Percentiles rank a stretch among this genome's conserved stretches.
Conservation (phyloP, 2,329 filamentous ascomycete genomes). For the Colletotrichum ledebouriae region DNA sequence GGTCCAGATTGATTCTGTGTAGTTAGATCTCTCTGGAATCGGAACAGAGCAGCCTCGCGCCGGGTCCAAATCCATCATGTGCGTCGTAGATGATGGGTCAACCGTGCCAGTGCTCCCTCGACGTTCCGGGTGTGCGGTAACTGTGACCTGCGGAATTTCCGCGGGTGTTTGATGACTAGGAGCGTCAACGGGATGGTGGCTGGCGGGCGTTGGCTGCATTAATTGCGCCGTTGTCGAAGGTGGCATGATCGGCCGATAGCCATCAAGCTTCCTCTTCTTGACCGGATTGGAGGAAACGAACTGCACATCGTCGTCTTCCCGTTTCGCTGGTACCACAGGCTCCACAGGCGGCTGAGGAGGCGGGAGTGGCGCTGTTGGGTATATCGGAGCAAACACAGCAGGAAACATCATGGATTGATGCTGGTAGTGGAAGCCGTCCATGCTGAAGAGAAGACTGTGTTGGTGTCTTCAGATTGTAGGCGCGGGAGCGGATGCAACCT, state of each 20-base stretch:
- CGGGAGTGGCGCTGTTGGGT: conserved; percentile 4
- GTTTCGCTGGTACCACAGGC: conserved; percentile 45
- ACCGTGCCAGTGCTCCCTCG: conserved; percentile 52
- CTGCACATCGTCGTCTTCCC: conserved; percentile 58
- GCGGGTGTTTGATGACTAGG: conserved; percentile 11
- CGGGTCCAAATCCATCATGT: conserved; percentile 47
- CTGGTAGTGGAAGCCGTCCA: conserved; percentile 32
- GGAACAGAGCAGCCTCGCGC: conserved; percentile 52
- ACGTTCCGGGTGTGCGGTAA: conserved; percentile 41
- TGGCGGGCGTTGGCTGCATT: conserved; percentile 6
- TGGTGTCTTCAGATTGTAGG: conserved; percentile 23
- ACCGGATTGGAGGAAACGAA: conserved; percentile 60
- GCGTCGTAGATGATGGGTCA: conserved; percentile 45
- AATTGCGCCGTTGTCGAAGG: conserved; percentile 10
- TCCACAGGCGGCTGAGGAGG: neutral
- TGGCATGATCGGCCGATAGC: conserved; percentile 15
- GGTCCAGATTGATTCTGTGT: conserved; percentile 44
- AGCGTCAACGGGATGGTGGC: neutral
- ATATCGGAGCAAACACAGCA: conserved; percentile 30
- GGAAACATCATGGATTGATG: conserved; percentile 38
- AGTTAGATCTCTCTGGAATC: conserved; percentile 50
- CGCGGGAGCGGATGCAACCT: conserved; percentile 35
- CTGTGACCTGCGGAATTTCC: conserved; percentile 12
- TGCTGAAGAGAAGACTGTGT: conserved; percentile 6
- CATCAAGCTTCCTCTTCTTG: conserved; percentile 50